Evolutionary conservation across 1,284 basidiomycete genomes (phyloP).

Genomic region (Ustilago curta): DNA sequence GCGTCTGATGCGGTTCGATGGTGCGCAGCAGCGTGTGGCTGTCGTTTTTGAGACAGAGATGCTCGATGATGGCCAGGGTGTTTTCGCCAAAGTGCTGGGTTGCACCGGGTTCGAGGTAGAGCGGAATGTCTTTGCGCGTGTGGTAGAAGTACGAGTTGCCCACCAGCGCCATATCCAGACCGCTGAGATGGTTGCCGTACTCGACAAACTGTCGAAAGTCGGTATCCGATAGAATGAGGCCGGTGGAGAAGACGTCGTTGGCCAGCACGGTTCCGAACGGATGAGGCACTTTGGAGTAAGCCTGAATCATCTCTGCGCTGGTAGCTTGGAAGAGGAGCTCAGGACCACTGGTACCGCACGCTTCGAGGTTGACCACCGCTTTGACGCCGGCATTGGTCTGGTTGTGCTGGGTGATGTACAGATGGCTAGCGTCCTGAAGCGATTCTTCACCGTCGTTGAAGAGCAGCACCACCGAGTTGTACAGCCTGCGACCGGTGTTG

Average conservation of each 20-base stretch:
- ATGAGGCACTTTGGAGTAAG: slow-evolving; percentile 86
- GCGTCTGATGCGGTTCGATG: slow-evolving; percentile 35
- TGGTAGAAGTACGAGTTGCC: slow-evolving; percentile 94
- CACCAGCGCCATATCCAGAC: slow-evolving; percentile 86
- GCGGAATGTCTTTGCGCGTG: slow-evolving; percentile 85
- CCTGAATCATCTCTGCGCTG: slow-evolving; percentile 90
- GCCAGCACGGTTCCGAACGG: slow-evolving; percentile 92
- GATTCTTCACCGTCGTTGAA: slow-evolving; percentile 95
- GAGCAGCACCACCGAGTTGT: slow-evolving; percentile 85
- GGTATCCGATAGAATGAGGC: slow-evolving; percentile 78
- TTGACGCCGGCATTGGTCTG: slow-evolving; percentile 75
- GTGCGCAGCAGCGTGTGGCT: slow-evolving; percentile 63
- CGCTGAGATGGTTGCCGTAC: slow-evolving; percentile 75
- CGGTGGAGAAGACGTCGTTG: slow-evolving; percentile 92
- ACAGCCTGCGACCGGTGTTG: slow-evolving; percentile 79
- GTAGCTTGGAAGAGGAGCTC: slow-evolving; percentile 97
- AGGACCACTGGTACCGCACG: slow-evolving; percentile 87
- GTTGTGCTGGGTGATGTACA: slow-evolving; percentile 67
- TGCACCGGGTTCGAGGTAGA: slow-evolving; percentile 83
- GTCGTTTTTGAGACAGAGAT: slow-evolving; percentile 75
- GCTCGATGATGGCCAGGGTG: slow-evolving; percentile 81
- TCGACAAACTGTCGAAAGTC: slow-evolving; percentile 82
- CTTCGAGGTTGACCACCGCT: slow-evolving; percentile 92
- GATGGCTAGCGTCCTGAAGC: slow-evolving; percentile 88
- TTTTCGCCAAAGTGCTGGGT: slow-evolving; percentile 92